Percentiles rank a stretch among this genome's conserved stretches.
Evolutionary conservation across 2,329 filamentous ascomycete genomes (phyloP).

Genomic region (Fusarium temperatum): DNA sequence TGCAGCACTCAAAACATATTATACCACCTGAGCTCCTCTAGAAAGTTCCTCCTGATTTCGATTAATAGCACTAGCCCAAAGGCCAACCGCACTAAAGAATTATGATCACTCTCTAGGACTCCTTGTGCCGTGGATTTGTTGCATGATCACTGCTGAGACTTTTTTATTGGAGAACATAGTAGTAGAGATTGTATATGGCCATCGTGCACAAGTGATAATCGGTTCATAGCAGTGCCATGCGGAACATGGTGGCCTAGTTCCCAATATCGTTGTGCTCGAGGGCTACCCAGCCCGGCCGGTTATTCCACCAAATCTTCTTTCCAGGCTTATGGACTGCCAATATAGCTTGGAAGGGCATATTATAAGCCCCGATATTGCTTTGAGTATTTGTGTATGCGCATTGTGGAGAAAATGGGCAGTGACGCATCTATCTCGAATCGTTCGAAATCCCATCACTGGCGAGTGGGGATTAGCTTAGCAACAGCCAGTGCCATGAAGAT

Average conservation of each 20-base stretch:
- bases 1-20: background rate
- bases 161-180: background rate
- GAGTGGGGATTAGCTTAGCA: background rate
- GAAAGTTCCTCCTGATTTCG: background rate
- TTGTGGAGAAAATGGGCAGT: background rate
- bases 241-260: background rate
- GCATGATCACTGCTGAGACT: background rate
- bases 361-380: background rate
- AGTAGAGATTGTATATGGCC: background rate
- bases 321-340: background rate
- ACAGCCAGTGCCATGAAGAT: background rate
- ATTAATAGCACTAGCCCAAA: background rate
- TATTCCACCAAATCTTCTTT: background rate
- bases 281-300: background rate
- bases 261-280: background rate
- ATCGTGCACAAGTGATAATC: background rate
- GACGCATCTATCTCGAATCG: background rate
- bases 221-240: background rate
- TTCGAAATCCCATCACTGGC: slow-evolving; percentile 7
- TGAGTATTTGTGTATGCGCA: background rate
- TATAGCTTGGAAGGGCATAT: too few species aligned
- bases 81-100: background rate
- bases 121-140: background rate
- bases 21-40: background rate
- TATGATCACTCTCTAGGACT: background rate